Evolutionary conservation across 2,329 filamentous ascomycete species (phyloP).

Genomic region (Sporothrix globosa): DNA sequence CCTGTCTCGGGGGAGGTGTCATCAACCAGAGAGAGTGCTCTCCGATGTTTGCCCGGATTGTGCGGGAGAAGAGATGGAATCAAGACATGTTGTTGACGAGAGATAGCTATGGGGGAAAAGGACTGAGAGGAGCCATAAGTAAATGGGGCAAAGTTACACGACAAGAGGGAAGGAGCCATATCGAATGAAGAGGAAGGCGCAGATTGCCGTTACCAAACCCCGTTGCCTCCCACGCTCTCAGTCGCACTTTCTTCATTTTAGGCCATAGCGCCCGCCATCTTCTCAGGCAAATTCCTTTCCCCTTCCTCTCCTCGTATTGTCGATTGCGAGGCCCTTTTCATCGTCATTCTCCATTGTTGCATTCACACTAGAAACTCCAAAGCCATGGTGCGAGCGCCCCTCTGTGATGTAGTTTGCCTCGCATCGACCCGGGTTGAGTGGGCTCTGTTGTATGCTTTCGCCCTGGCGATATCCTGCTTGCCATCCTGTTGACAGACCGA

Average conservation of each 20-base stretch:
- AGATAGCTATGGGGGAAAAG: background rate
- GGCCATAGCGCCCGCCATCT: background rate
- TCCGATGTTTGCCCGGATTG: background rate
- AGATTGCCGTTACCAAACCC: background rate
- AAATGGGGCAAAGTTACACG: background rate
- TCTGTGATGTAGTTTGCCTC: background rate
- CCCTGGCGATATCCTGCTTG: background rate
- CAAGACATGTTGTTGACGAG: background rate
- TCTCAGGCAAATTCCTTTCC: background rate
- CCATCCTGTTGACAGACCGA: background rate
- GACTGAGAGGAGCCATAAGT: background rate
- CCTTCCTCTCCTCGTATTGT: conserved; percentile 2
- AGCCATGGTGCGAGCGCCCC: background rate
- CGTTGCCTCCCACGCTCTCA: background rate
- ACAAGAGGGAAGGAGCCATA: conserved; percentile 5
- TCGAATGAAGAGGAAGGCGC: background rate
- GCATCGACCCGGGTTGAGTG: background rate
- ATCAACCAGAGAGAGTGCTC: background rate
- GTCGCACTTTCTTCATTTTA: background rate
- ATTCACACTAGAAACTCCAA: too few species aligned
- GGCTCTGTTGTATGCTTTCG: background rate
- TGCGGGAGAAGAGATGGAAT: conserved; percentile 3
- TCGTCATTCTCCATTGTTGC: background rate
- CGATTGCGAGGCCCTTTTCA: background rate
- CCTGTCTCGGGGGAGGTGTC: background rate